Conservation (phyloP, 2,329 filamentous ascomycete genomes). For the Colletotrichum aenigma region DNA sequence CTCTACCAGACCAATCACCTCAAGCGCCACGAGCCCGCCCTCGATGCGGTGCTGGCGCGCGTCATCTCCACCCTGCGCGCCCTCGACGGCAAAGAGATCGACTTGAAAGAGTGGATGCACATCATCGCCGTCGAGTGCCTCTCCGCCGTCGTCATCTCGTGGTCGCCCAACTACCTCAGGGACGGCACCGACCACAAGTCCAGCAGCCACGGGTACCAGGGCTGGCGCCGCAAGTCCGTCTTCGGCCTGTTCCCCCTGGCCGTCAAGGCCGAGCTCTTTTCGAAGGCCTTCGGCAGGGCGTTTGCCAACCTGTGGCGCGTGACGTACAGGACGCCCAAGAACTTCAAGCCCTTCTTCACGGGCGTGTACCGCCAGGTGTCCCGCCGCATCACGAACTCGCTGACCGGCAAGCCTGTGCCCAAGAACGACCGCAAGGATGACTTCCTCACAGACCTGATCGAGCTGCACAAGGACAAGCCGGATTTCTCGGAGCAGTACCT, state of each 20-base stretch:
- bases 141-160: constrained; percentile 52
- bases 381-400: constrained; percentile 35
- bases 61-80: constrained; percentile 38
- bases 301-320: constrained; percentile 51
- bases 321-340: constrained; percentile 45
- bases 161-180: constrained; percentile 54
- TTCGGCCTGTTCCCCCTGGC: constrained; percentile 53
- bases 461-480: constrained; percentile 47
- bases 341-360: constrained; percentile 54
- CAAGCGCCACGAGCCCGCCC: constrained; percentile 40
- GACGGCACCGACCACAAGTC: constrained; percentile 49
- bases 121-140: constrained; percentile 58
- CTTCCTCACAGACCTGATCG: constrained; percentile 50
- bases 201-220: constrained; percentile 51
- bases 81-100: constrained; percentile 43
- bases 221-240: constrained; percentile 57
- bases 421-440: constrained; percentile 39
- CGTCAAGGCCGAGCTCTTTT: constrained; percentile 42
- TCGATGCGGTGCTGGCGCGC: constrained; percentile 43
- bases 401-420: constrained; percentile 16
- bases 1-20: constrained; percentile 49
- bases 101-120: constrained; percentile 62
- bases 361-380: constrained; percentile 33
- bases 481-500: constrained; percentile 53
- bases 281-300: constrained; percentile 36